phyloP scores from a whole-genome alignment of 768 basidiomycete species.

The Xanthoconium purpureum region DNA sequence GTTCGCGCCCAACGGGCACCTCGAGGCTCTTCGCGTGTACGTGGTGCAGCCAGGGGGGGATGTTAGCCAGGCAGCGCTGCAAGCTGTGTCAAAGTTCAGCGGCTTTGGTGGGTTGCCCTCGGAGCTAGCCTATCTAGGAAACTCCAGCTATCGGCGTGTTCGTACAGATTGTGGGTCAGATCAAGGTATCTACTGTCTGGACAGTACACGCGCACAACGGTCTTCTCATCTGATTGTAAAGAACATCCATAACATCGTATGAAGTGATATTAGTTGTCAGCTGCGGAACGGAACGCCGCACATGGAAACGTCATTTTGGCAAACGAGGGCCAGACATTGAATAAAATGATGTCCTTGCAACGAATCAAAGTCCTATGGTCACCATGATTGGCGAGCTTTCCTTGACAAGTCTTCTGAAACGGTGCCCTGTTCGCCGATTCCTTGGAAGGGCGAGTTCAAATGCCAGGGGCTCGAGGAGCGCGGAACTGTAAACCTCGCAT shows the following conservation, averaged over 20 bases:
- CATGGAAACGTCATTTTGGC: not conserved
- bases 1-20: too few relatives aligned
- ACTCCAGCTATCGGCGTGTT: not conserved
- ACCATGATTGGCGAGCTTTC: slow-evolving; percentile 23
- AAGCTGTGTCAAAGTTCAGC: not conserved
- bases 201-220: not conserved
- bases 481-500: slow-evolving; percentile 44
- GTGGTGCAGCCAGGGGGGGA: slow-evolving; percentile 21
- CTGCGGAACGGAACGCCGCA: not conserved
- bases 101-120: not conserved
- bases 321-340: not conserved
- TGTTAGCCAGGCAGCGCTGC: slow-evolving; percentile 14
- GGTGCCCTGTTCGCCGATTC: slow-evolving; percentile 39
- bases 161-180: slow-evolving; percentile 2
- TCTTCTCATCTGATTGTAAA: not conserved
- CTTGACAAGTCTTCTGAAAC: slow-evolving; percentile 47
- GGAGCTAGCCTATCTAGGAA: not conserved
- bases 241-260: not conserved
- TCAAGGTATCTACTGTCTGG: too few relatives aligned
- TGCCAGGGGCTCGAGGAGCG: slow-evolving; percentile 45
- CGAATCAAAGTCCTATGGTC: slow-evolving; percentile 20
- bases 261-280: not conserved
- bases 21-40: slow-evolving; percentile 27
- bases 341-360: not conserved
- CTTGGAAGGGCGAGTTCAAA: slow-evolving; percentile 50